Conservation (phyloP, 345 rosid genomes). For the Citrus reticulata region DNA sequence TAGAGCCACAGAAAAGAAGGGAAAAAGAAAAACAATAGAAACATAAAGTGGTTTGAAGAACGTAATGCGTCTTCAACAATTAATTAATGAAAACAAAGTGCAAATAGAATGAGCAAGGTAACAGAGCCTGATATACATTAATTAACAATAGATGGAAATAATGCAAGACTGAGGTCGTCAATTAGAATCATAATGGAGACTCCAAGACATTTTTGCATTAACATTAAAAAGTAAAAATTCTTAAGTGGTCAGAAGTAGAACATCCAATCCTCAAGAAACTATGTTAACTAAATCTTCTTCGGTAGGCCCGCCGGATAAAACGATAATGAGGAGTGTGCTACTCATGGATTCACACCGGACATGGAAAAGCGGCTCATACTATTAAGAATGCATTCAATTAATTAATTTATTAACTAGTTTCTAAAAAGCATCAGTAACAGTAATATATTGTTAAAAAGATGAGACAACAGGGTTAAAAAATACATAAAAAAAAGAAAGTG, state of each 20-base stretch:
- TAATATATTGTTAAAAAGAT: too few species aligned
- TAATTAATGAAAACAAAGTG: neutral
- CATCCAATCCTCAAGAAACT: neutral
- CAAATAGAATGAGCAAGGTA: neutral
- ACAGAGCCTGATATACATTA: neutral
- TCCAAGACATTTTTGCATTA: neutral
- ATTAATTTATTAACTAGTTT: neutral
- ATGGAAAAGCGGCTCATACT: neutral
- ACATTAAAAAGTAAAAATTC: neutral
- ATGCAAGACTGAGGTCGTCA: neutral
- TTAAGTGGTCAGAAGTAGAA: neutral
- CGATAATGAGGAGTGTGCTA: neutral
- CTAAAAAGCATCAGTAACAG: too few species aligned
- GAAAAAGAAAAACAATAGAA: neutral
- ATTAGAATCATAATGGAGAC: neutral
- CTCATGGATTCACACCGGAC: neutral
- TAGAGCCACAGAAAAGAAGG: too few species aligned
- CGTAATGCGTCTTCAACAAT: neutral
- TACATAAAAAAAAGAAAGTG: neutral
- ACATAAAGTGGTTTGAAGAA: neutral
- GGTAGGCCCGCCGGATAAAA: neutral
- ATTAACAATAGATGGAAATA: neutral
- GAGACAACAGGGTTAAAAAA: neutral
- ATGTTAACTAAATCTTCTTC: neutral
- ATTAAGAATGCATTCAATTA: neutral